A percentile compares a stretch with the other conserved stretches of the same genome.
Conservation (phyloP, 106 monocot species). For the Narthecium ossifragum region DNA sequence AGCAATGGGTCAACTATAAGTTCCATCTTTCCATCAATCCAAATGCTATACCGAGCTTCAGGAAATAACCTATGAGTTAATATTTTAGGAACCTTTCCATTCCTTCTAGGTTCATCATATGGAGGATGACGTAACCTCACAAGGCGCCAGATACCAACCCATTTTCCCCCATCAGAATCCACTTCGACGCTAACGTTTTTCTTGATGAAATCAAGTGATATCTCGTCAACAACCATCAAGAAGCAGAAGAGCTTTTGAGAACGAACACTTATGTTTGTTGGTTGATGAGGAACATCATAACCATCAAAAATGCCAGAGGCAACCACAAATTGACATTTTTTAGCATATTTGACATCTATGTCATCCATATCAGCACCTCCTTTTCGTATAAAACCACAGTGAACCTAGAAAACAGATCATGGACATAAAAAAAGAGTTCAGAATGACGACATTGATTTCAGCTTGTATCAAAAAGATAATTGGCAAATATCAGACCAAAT, state of each 20-base stretch:
- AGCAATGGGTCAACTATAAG: constrained; percentile 92
- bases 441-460: too few relatives aligned
- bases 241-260: constrained; percentile 93
- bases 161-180: constrained; percentile 76
- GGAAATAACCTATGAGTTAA: constrained; percentile 89
- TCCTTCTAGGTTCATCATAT: constrained; percentile 96
- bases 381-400: constrained; percentile 91
- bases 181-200: constrained; percentile 46
- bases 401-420: constrained; percentile 46
- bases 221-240: constrained; percentile 87
- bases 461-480: too few relatives aligned
- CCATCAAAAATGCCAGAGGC: constrained; percentile 99
- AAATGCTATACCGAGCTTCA: constrained; percentile 87
- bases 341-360: constrained; percentile 57
- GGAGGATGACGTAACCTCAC: constrained; percentile 61
- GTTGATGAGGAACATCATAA: constrained; percentile 91
- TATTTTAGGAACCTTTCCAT: constrained; percentile 96
- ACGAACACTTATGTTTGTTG: constrained; percentile 72
- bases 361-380: constrained; percentile 88
- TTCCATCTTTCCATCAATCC: constrained; percentile 99
- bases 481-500: too few relatives aligned
- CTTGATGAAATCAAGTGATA: constrained; percentile 69
- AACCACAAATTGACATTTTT: constrained; percentile 86
- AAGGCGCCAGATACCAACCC: constrained; percentile 97
- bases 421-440: too few relatives aligned